These are phyloP conservation scores for Aspergillus neotritici DNA, from an alignment of 2,329 filamentous ascomycete species.

Conservation along the genomic window DNA sequence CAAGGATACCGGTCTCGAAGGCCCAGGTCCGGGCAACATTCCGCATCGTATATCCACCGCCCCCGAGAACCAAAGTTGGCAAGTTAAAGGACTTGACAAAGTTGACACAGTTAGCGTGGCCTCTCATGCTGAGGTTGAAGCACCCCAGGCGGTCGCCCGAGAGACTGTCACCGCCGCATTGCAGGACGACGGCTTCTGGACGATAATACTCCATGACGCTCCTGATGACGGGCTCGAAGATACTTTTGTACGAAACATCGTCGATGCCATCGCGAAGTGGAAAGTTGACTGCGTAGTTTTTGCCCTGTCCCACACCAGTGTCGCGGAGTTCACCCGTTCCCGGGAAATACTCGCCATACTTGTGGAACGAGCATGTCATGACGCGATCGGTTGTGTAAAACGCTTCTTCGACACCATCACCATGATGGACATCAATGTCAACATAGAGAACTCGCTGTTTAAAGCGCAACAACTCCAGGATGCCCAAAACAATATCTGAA, in stretches of 20 bases:
- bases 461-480: constrained; percentile 59
- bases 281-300: constrained; percentile 65
- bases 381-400: constrained; percentile 67
- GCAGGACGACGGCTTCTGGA: constrained; percentile 62
- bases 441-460: constrained; percentile 62
- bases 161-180: constrained; percentile 63
- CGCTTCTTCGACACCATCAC: constrained; percentile 64
- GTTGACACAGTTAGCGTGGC: constrained; percentile 64
- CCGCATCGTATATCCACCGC: constrained; percentile 65
- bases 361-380: constrained; percentile 68
- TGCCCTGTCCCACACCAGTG: constrained; percentile 61
- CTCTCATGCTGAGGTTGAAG: constrained; percentile 66
- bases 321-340: constrained; percentile 64
- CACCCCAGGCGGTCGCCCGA: constrained; percentile 63
- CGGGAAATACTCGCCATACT: constrained; percentile 67
- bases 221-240: constrained; percentile 63
- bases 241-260: constrained; percentile 60
- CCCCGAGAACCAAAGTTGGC: constrained; percentile 60
- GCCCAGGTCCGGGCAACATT: constrained; percentile 59
- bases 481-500: constrained; percentile 60
- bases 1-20: constrained; percentile 70
- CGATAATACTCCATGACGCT: constrained; percentile 65
- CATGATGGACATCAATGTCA: constrained; percentile 63
- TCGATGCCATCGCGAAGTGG: constrained; percentile 65
- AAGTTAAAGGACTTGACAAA: constrained; percentile 64